phyloP scores from a whole-genome alignment of 2,329 filamentous ascomycete species.

The Stagonosporopsis vannaccii region DNA sequence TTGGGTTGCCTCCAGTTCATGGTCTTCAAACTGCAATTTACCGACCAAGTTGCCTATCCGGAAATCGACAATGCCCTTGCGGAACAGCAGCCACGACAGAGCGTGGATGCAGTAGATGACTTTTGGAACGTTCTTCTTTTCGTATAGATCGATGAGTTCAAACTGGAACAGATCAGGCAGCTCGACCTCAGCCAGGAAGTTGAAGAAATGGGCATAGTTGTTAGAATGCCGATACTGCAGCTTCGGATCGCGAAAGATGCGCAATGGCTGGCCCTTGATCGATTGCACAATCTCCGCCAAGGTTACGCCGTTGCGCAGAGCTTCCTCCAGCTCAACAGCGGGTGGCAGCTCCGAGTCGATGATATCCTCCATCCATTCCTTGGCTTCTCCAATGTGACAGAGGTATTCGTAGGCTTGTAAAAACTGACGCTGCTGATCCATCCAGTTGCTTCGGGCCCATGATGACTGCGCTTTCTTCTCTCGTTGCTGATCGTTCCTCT shows the following conservation, averaged over 20 bases:
- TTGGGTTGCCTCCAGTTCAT: conserved; percentile 95
- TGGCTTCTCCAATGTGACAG: conserved; percentile 97
- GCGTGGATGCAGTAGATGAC: conserved; percentile 99
- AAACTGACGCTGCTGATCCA: conserved; percentile 98
- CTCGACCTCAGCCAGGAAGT: conserved; percentile 88
- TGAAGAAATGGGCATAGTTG: conserved; percentile 96
- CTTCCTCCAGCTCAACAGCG: conserved; percentile 93
- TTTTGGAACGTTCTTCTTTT: conserved; percentile 99
- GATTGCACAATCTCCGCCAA: conserved; percentile 93
- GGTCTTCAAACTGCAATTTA: conserved; percentile 95
- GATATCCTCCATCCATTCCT: conserved; percentile 97
- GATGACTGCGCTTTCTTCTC: conserved; percentile 61
- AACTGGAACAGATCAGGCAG: conserved; percentile 96
- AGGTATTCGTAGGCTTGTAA: conserved; percentile 97
- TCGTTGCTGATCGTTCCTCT: conserved; percentile 67
- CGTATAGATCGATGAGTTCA: conserved; percentile 95
- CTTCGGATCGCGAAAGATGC: conserved; percentile 85
- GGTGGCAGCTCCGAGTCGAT: conserved; percentile 85
- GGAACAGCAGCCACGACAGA: conserved; percentile 94
- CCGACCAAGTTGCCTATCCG: conserved; percentile 96
- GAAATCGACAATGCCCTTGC: conserved; percentile 93
- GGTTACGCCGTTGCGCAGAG: conserved; percentile 89
- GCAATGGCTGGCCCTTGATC: conserved; percentile 75
- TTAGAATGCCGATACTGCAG: conserved; percentile 96
- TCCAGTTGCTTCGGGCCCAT: conserved; percentile 91